phyloP scores from a whole-genome alignment of 2,329 filamentous ascomycete genomes.

The Cordyceps cateniannulata region DNA sequence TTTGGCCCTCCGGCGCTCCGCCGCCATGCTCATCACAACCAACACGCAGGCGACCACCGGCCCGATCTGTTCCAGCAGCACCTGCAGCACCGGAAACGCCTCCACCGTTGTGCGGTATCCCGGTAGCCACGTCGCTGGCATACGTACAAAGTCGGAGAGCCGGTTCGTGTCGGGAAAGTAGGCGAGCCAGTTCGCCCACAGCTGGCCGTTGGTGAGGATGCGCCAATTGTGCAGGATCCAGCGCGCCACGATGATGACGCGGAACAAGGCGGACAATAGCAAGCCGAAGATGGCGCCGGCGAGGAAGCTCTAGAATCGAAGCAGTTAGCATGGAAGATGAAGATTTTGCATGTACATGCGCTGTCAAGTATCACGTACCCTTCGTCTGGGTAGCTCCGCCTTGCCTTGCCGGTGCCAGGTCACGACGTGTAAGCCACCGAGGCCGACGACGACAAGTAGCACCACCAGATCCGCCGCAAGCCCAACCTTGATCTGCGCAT shows the following conservation, averaged over 20 bases:
- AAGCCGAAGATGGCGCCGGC: background rate
- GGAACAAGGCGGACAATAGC: background rate
- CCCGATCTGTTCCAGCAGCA: background rate
- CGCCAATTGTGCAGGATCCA: slow-evolving; percentile 5
- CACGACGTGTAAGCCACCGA: background rate
- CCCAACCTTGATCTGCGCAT: background rate
- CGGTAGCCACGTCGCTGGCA: background rate
- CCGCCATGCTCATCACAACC: background rate
- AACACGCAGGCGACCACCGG: background rate
- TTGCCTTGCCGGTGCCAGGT: background rate
- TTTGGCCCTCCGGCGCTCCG: background rate
- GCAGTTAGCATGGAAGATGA: background rate
- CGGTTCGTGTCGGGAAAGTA: slow-evolving; percentile 2
- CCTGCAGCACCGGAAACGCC: background rate
- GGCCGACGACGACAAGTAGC: background rate
- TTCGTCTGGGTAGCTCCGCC: background rate
- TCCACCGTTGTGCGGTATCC: slow-evolving; percentile 1
- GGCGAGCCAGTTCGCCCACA: background rate
- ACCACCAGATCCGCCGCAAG: background rate
- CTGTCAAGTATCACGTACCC: background rate
- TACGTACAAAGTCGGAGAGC: background rate
- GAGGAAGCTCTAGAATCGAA: background rate
- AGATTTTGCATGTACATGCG: background rate
- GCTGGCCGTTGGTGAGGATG: background rate
- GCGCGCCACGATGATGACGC: slow-evolving; percentile 1